Conservation (phyloP, 305 asterid species). For the Galium porrigens region DNA sequence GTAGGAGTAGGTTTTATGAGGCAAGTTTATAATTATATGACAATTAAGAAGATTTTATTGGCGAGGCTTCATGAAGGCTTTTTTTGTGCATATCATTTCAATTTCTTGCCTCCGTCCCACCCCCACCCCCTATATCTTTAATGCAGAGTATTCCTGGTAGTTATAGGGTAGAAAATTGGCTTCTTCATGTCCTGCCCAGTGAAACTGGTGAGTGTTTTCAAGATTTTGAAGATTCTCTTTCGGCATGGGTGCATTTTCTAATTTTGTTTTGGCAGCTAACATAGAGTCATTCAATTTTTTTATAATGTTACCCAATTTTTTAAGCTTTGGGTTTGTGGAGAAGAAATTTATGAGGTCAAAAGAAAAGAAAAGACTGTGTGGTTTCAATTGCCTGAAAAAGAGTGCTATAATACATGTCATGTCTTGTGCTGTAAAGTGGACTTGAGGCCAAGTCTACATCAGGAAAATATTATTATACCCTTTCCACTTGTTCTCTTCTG, state of each 20-base stretch:
- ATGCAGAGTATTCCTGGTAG: neutral
- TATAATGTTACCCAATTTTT: neutral
- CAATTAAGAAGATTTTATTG: neutral
- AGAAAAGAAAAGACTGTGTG: neutral
- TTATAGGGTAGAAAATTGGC: neutral
- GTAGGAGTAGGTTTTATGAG: neutral
- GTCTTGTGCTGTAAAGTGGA: neutral
- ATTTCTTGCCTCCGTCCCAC: neutral
- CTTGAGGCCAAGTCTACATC: slow-evolving; percentile 4
- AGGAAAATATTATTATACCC: neutral
- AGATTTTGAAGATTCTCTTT: neutral
- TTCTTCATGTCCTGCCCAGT: neutral
- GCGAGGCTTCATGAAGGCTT: neutral
- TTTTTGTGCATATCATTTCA: neutral
- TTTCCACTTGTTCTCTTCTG: neutral
- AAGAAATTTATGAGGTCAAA: neutral
- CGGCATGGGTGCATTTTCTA: neutral
- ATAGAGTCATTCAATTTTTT: neutral
- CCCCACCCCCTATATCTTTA: neutral
- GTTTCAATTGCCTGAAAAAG: neutral
- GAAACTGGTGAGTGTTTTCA: neutral
- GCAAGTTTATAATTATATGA: neutral
- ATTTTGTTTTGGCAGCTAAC: neutral
- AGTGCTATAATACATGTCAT: neutral
- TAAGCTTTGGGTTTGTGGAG: neutral